Conservation (phyloP, 2,329 filamentous ascomycete genomes). For the Aspergillus candidus region DNA sequence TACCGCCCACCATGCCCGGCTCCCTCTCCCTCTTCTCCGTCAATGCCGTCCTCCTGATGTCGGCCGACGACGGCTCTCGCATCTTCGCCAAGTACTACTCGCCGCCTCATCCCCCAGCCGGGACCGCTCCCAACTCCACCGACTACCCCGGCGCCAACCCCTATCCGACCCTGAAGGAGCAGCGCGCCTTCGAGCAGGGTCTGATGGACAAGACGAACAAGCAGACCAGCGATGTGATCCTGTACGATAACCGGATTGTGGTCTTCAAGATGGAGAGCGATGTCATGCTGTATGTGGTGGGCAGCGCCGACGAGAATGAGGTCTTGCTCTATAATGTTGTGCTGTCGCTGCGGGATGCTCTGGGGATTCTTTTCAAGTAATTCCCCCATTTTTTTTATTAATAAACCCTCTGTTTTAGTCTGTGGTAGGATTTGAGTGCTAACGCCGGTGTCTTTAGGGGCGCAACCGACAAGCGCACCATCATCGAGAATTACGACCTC, state of each 20-base stretch:
- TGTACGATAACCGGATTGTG: slow-evolving; percentile 94
- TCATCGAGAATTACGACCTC: slow-evolving; percentile 97
- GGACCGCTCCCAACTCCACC: slow-evolving; percentile 49
- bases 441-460: slow-evolving; percentile 52
- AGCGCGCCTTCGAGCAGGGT: slow-evolving; percentile 95
- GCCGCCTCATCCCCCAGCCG: slow-evolving; percentile 61
- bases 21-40: slow-evolving; percentile 70
- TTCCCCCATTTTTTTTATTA: slow-evolving; percentile 18
- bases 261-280: slow-evolving; percentile 98
- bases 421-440: slow-evolving; percentile 3
- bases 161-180: slow-evolving; percentile 83
- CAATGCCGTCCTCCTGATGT: slow-evolving; percentile 71
- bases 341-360: slow-evolving; percentile 78
- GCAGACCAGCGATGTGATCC: slow-evolving; percentile 89
- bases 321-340: slow-evolving; percentile 93
- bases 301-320: slow-evolving; percentile 89
- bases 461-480: slow-evolving; percentile 93
- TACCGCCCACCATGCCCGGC: slow-evolving; percentile 55
- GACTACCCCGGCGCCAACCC: slow-evolving; percentile 64
- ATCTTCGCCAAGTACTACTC: slow-evolving; percentile 94
- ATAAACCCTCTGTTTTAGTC: background rate
- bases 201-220: slow-evolving; percentile 93
- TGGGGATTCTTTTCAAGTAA: slow-evolving; percentile 89
- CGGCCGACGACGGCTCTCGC: slow-evolving; percentile 79
- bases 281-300: slow-evolving; percentile 93